phyloP scores from a whole-genome alignment of 805 yeast species.

The Wickerhamiella vanderwaltii region DNA sequence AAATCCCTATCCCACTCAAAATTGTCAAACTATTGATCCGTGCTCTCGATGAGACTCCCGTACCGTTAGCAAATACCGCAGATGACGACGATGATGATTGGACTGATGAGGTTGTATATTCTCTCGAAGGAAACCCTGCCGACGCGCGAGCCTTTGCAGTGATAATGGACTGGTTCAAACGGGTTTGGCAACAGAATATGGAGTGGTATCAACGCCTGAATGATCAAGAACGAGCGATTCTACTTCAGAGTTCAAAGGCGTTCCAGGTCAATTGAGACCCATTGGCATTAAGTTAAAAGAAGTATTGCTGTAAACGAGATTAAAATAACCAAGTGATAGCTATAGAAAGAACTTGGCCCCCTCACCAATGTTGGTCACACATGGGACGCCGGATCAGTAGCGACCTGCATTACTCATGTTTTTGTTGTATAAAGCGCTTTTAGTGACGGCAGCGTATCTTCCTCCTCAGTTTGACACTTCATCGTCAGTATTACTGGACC shows the following conservation, averaged over 20 bases:
- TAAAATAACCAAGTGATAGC: no score
- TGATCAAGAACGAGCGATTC: slow-evolving; percentile 14
- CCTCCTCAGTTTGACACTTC: slow-evolving; percentile 42
- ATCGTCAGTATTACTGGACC: slow-evolving; percentile 29
- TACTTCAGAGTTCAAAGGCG: slow-evolving; percentile 13
- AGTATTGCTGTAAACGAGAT: no score
- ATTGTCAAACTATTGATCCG: slow-evolving; percentile 57
- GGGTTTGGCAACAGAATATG: slow-evolving; percentile 15
- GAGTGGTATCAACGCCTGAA: slow-evolving; percentile 17
- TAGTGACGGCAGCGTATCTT: slow-evolving; percentile 29
- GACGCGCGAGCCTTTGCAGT: slow-evolving; percentile 21
- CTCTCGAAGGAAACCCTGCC: slow-evolving; percentile 17
- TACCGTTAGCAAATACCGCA: slow-evolving; percentile 27
- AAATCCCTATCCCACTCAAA: slow-evolving; percentile 55
- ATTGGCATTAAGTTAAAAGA: no score
- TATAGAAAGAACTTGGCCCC: no score
- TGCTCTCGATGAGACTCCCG: slow-evolving; percentile 55
- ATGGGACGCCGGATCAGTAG: no score
- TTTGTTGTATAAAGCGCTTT: slow-evolving; percentile 26
- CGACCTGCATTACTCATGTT: background rate
- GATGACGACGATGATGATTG: slow-evolving; percentile 30
- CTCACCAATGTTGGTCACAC: no score
- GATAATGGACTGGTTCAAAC: slow-evolving; percentile 23
- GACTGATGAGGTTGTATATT: slow-evolving; percentile 27
- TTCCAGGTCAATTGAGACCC: no score